A percentile compares a stretch with the other conserved stretches of the same genome.
phyloP scores from a whole-genome alignment of 768 basidiomycete species.

The Russula dissimulans region DNA sequence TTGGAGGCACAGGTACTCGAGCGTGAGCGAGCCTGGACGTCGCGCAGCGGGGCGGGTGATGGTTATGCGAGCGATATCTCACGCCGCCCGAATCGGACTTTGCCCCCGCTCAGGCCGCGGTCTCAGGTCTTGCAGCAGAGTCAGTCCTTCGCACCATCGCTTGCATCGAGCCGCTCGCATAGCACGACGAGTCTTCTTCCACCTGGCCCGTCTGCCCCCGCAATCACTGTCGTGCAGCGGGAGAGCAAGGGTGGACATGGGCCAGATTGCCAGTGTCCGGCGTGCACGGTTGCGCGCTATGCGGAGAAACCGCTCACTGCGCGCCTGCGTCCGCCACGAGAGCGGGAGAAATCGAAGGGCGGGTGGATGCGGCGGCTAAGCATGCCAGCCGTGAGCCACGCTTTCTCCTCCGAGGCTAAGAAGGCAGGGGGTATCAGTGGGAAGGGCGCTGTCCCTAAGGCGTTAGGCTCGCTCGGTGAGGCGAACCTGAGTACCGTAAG shows the following conservation, averaged over 20 bases:
- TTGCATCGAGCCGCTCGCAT: constrained; percentile 30
- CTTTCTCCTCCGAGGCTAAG: constrained; percentile 52
- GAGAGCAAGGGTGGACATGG: constrained; percentile 35
- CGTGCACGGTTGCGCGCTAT: constrained; percentile 55
- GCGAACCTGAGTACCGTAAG: constrained; percentile 8
- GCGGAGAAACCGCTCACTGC: constrained; percentile 27
- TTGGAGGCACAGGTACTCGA: neutral
- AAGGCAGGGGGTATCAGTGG: constrained; percentile 21
- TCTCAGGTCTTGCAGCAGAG: constrained; percentile 13
- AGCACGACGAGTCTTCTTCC: constrained; percentile 34
- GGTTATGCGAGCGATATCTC: constrained; percentile 25
- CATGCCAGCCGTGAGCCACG: constrained; percentile 53
- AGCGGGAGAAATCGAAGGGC: constrained; percentile 49
- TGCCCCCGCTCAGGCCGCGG: constrained; percentile 6
- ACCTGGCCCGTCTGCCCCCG: constrained; percentile 25
- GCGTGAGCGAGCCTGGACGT: constrained; percentile 26
- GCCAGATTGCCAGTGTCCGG: constrained; percentile 57
- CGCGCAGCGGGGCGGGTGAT: constrained; percentile 24
- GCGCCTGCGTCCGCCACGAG: constrained; percentile 33
- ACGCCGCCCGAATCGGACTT: constrained; percentile 21
- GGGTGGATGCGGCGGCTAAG: constrained; percentile 73
- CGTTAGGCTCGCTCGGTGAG: constrained; percentile 5
- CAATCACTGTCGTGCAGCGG: constrained; percentile 16
- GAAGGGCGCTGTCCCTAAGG: neutral
- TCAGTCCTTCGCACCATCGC: constrained; percentile 7